A percentile compares a stretch with the other conserved stretches of the same genome.
Evolutionary conservation across 2,329 filamentous ascomycete genomes (phyloP).

Genomic region (Colletotrichum somersetense): DNA sequence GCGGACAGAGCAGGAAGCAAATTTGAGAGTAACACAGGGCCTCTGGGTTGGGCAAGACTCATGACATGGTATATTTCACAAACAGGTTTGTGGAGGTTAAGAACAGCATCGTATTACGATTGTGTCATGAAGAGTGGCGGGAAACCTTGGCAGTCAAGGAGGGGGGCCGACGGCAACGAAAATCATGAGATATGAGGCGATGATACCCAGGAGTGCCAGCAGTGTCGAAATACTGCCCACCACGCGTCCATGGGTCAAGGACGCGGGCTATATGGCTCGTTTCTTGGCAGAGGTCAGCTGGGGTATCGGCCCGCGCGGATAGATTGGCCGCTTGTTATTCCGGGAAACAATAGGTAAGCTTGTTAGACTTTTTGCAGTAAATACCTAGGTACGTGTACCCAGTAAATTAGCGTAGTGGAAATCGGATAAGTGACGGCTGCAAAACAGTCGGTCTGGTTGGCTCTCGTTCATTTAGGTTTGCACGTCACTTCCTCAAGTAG

Average conservation of each 20-base stretch:
- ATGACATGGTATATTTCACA: conserved; percentile 6
- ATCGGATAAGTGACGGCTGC: neutral
- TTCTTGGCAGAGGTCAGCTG: conserved; percentile 20
- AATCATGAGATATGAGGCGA: conserved; percentile 16
- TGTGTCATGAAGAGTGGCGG: neutral
- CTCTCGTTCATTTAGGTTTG: conserved; percentile 22
- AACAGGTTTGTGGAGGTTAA: neutral
- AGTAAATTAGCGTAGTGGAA: neutral
- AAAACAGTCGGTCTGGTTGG: neutral
- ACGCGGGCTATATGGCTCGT: conserved; percentile 22
- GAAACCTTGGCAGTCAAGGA: neutral
- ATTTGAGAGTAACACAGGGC: conserved; percentile 23
- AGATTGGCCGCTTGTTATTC: conserved; percentile 18
- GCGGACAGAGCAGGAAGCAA: conserved; percentile 61
- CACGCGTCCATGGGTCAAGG: conserved; percentile 23
- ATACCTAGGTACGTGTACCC: neutral
- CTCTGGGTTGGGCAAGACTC: neutral
- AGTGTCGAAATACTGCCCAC: conserved; percentile 18
- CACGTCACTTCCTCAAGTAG: conserved; percentile 33
- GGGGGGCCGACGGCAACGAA: neutral
- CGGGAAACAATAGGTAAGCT: conserved; percentile 9
- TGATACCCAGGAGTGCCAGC: conserved; percentile 17
- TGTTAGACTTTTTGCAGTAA: neutral
- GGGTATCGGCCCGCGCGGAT: neutral
- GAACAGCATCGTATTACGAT: neutral